Conservation (phyloP, 768 basidiomycete genomes). For the Lyophyllum shimeji region DNA sequence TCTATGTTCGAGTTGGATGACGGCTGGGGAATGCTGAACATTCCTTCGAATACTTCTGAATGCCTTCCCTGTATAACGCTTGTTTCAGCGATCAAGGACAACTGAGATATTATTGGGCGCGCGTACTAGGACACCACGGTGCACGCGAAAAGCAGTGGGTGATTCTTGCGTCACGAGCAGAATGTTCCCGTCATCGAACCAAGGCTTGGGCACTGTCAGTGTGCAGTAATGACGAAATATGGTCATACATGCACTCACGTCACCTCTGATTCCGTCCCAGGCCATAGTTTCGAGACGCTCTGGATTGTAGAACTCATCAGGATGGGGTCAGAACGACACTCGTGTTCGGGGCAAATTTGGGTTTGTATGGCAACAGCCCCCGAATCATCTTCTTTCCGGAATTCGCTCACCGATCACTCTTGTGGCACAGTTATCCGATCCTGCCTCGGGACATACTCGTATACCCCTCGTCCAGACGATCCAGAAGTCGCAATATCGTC, state of each 20-base stretch:
- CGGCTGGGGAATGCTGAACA: slow-evolving; percentile 52
- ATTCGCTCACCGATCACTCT: too few relatives aligned
- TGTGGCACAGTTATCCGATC: too few relatives aligned
- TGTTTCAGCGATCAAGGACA: not conserved
- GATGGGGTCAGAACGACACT: not conserved
- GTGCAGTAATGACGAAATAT: not conserved
- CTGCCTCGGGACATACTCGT: too few relatives aligned
- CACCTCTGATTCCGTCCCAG: slow-evolving; percentile 14
- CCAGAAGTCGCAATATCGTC: not conserved
- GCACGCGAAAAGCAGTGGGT: slow-evolving; percentile 51
- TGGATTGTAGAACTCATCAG: not conserved
- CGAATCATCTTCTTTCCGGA: too few relatives aligned
- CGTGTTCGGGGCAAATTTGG: not conserved
- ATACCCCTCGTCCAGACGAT: not conserved
- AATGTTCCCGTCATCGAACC: slow-evolving; percentile 64
- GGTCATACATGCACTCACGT: slow-evolving; percentile 14
- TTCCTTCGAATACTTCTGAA: slow-evolving; percentile 55
- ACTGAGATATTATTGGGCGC: not conserved
- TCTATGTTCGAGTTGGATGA: slow-evolving; percentile 25
- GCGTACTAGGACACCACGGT: slow-evolving; percentile 43
- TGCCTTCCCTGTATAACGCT: slow-evolving; percentile 41
- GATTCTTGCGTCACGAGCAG: slow-evolving; percentile 44
- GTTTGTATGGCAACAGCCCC: slow-evolving; percentile 4
- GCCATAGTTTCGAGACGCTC: not conserved
- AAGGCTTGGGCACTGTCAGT: slow-evolving; percentile 34